A percentile compares a stretch with the other conserved stretches of the same genome.
Conservation (phyloP, 2,329 filamentous ascomycete species). For the Fusarium sp. region DNA sequence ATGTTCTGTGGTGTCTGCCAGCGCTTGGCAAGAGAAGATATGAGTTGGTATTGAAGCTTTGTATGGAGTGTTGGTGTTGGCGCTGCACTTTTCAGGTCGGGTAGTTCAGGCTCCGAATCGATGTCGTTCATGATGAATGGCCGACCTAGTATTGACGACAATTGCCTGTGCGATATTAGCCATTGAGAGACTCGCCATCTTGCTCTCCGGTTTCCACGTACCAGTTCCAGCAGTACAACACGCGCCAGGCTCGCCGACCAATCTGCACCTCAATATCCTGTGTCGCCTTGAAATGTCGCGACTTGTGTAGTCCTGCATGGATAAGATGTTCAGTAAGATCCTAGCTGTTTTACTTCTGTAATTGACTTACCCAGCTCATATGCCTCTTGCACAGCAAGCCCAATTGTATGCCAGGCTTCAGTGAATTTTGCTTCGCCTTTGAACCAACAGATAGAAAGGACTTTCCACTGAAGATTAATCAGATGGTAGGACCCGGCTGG, state of each 20-base stretch:
- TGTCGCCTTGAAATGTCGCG: neutral
- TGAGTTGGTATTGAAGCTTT: slow-evolving; percentile 7
- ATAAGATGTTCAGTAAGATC: neutral
- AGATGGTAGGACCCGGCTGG: neutral
- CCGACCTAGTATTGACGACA: neutral
- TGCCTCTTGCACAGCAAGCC: slow-evolving; percentile 4
- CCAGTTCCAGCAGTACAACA: slow-evolving; percentile 14
- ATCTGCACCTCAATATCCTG: neutral
- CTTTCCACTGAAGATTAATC: slow-evolving; percentile 11
- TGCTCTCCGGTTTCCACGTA: rapidly evolving
- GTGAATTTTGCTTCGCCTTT: slow-evolving; percentile 12
- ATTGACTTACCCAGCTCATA: neutral
- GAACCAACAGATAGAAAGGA: slow-evolving; percentile 6
- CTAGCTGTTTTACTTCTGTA: rapidly evolving
- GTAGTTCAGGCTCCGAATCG: neutral
- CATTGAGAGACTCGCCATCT: rapidly evolving
- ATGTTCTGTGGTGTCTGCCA: slow-evolving; percentile 15
- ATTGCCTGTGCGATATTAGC: neutral
- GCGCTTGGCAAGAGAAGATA: slow-evolving; percentile 2
- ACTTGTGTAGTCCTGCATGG: neutral
- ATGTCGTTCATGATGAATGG: slow-evolving; percentile 13
- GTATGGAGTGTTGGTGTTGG: slow-evolving; percentile 7
- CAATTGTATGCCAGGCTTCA: slow-evolving; percentile 12
- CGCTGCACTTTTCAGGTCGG: rapidly evolving
- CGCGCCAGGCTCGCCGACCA: slow-evolving; percentile 8